Base-by-base conservation (phyloP, 176 grass and related monocot genomes). In the Metroxylon sagu region DNA sequence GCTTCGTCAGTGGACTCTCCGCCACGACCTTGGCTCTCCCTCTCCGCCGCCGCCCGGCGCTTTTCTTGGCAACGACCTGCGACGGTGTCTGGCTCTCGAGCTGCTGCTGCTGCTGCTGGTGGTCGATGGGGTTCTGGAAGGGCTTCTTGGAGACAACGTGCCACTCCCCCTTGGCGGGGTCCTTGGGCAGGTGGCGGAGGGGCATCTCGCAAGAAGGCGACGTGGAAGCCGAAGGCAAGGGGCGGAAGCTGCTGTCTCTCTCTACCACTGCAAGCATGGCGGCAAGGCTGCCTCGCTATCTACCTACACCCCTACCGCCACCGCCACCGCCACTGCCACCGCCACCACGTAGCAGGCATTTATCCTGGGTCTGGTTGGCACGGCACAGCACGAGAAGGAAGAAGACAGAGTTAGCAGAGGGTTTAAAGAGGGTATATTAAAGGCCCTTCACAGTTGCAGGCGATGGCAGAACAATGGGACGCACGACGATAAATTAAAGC, bases 81-180 rank as follows among this genome's bases (percentile, higher is more conserved):
- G 77, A 65, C 50, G 72, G 74, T 29, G 18, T 26, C 17, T 14
- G 53, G 25, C 39, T 53, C 29, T 92, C 87, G 3, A 59, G 77
- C 5, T 23, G 21, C 21, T 23, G 21, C 70, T 85, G 88, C 63
- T 85, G 84, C 74, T 97, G 21, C 1, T 31, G 31, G 6, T 35
- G 31, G 60, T 76, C 74, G 31, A 92, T 79, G 74, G 74, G 78
- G 75, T 69, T 92, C 70, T 92, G 93, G 56, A 92, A 68, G 25
- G 88, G 93, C 67, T 89, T 86, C 88, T 98, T 98, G 8, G 71
- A 68, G 57, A 81, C 51, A 14, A 80, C 18, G 60, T 70, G 71
- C 65, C 56, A 71, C 71, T 81, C 78, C 25, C 49, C 65, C 53
- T 72, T 82, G 19, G 31, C 31, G 21, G 43, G 60, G 18, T 66